Evolutionary conservation across 1,284 basidiomycete species (phyloP).

Genomic region (Hemileia vastatrix): DNA sequence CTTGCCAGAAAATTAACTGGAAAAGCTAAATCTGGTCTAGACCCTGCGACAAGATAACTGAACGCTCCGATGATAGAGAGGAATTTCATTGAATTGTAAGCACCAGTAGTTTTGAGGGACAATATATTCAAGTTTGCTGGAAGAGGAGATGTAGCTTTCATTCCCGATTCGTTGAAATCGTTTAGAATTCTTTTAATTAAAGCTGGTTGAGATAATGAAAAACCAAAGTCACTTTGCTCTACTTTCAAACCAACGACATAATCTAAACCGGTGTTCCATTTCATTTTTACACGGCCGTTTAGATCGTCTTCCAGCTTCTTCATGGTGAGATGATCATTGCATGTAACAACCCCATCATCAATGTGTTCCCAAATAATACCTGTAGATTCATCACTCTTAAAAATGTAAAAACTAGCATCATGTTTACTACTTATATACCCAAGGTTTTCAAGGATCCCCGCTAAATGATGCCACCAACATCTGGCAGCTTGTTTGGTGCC

Average conservation of each 20-base stretch:
- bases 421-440: not conserved
- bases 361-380: constrained; percentile 5
- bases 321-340: not conserved
- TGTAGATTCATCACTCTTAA: not conserved
- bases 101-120: too few relatives aligned
- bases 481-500: not conserved
- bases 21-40: too few relatives aligned
- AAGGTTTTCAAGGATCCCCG: not conserved
- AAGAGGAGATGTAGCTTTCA: too few relatives aligned
- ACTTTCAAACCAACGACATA: not conserved
- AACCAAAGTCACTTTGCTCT: not conserved
- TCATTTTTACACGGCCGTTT: not conserved
- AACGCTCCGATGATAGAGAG: too few relatives aligned
- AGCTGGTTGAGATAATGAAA: not conserved
- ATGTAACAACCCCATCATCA: constrained; percentile 1
- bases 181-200: not conserved
- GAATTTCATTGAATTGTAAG: too few relatives aligned
- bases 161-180: too few relatives aligned
- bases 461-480: constrained; percentile 4
- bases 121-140: too few relatives aligned
- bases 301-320: not conserved
- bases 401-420: not conserved
- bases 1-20: too few relatives aligned
- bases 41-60: too few relatives aligned
- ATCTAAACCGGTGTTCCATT: not conserved